Evolutionary conservation across 495 filamentous ascomycete genomes (phyloP).

Genomic region (Penicillium manginii): DNA sequence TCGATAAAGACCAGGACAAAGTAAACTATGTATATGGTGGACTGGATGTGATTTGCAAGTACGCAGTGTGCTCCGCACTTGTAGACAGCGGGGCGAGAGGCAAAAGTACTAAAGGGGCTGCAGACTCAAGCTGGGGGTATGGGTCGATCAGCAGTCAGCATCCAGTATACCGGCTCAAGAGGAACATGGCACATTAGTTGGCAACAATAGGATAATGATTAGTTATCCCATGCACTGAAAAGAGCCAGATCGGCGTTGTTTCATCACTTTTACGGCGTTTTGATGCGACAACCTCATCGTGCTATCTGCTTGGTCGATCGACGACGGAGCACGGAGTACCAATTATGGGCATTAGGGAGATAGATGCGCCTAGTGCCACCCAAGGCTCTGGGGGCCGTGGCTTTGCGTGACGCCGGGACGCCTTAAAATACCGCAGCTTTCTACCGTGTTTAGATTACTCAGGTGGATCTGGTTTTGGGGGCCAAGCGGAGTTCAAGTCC

Average conservation of each 20-base stretch:
- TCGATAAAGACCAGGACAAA: too few relatives aligned
- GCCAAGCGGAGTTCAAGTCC: constrained; percentile 10
- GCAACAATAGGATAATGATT: neutral
- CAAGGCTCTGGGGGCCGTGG: constrained; percentile 12
- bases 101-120: neutral
- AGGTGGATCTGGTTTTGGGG: constrained; percentile 8
- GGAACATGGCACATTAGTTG: neutral
- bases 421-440: constrained; percentile 15
- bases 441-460: constrained; percentile 2
- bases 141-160: neutral
- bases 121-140: neutral
- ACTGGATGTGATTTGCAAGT: neutral
- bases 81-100: neutral
- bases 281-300: neutral
- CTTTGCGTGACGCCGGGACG: constrained; percentile 8
- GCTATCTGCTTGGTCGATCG: constrained; percentile 5
- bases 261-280: constrained; percentile 5
- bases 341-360: neutral
- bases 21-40: neutral
- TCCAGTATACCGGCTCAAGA: constrained; percentile 1
- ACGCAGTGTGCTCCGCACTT: neutral
- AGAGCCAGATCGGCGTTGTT: neutral
- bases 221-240: neutral
- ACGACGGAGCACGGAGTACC: neutral
- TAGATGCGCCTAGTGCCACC: constrained; percentile 1